Base-by-base conservation (phyloP, 2,329 filamentous ascomycete species). In the Cladosporium sphaerospermum region DNA sequence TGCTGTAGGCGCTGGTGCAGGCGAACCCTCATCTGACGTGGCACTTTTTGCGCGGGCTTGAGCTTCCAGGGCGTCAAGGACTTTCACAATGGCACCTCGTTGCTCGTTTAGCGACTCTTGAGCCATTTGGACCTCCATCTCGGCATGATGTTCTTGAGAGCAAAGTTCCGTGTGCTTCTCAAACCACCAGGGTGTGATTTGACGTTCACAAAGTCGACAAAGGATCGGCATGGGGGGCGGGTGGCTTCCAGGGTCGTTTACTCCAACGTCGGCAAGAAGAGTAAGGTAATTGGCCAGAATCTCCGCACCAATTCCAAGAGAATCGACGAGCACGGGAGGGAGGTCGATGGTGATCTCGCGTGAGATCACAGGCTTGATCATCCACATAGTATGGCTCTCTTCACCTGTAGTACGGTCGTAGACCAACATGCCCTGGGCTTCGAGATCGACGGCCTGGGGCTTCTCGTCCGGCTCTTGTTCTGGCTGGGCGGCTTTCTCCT, bases 141-240 rank as follows among this genome's bases (percentile, higher is more conserved):
- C 93, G 0, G 93, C 92, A 48, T 88, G 85, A 67, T 99, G 93
- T 68, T 99, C 93, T 67, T 97, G 91, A 52, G 96, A 77, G 66
- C 93, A 99, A 16, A 97, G 75, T 64, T 99, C 95, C 2, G 92
- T 96, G 68, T 99, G 93, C 70, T 97, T 99, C 72, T 99, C 93
- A 62, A 99, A 99, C 95, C 93, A 99, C 93, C 93, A 99, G 0
- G 92, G 90, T 4, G 89, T 89, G 56, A 99, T 97, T 57, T 96
- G 89, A 51, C 93, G 88, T 68, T 99, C 93, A 69, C 93, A 99
- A 52, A 99, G 97, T 49, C 93, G 89, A 70, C 93, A 99, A 13
- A 99, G 80, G 4, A 97, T 86, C 0, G 90, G 89, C 9, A 84
- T 77, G 0, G 92, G 90, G 2, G 89, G 89, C 9, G 89, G 84